Percentiles rank a stretch among this genome's conserved stretches.
Conservation (phyloP, 2,329 filamentous ascomycete species). For the Claviceps humidiphila region DNA sequence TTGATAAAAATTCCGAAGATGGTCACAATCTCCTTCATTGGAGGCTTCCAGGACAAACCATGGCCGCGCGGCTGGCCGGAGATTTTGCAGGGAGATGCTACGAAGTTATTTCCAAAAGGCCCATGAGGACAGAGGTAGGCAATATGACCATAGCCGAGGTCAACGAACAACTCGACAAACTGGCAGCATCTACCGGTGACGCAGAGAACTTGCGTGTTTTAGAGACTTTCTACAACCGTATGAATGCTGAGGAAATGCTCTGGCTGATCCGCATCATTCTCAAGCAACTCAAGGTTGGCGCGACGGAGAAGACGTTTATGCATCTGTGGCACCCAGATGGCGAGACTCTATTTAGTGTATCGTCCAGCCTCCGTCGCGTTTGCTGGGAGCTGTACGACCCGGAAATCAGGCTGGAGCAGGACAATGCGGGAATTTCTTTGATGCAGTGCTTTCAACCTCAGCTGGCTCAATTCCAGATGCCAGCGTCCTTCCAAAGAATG, state of each 20-base stretch:
- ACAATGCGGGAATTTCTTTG: constrained; percentile 60
- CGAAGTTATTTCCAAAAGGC: constrained; percentile 73
- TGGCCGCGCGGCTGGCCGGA: constrained; percentile 55
- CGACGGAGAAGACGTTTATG: constrained; percentile 80
- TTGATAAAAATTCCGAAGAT: constrained; percentile 82
- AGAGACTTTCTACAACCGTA: constrained; percentile 69
- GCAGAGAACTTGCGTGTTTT: constrained; percentile 74
- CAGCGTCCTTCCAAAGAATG: constrained; percentile 64
- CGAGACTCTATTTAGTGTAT: constrained; percentile 73
- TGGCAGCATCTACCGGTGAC: constrained; percentile 66
- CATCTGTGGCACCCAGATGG: constrained; percentile 71
- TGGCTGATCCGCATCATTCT: constrained; percentile 93
- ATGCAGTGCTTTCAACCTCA: constrained; percentile 98
- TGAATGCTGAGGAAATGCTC: constrained; percentile 87
- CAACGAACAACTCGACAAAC: constrained; percentile 68
- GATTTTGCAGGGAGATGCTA: constrained; percentile 87
- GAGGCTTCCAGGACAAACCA: constrained; percentile 69
- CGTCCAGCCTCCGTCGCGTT: constrained; percentile 75
- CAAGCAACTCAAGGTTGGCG: constrained; percentile 59
- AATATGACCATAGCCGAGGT: constrained; percentile 80
- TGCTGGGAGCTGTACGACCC: constrained; percentile 88
- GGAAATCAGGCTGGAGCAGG: constrained; percentile 55
- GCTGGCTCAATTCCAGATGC: constrained; percentile 81
- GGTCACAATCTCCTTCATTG: constrained; percentile 76
- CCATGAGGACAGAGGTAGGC: constrained; percentile 59